Evolutionary conservation across 495 filamentous ascomycete species (phyloP), one percentile per base, ranked within the genome.

Genomic region (Penicillium malachiteum): DNA sequence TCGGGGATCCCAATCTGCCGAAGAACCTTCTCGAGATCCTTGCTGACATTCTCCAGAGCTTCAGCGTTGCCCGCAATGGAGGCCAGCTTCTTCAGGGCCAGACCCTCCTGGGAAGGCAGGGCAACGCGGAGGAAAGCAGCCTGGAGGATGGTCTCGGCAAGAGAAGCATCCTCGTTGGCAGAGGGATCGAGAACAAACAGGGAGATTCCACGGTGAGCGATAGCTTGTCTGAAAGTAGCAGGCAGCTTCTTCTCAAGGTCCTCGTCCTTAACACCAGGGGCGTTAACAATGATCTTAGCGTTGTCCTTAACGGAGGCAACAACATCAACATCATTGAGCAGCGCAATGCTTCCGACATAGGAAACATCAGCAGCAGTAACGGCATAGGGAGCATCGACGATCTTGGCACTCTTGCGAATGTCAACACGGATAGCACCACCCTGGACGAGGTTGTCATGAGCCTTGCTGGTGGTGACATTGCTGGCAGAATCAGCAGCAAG

Each of bases 211-310:
- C 87, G 91, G 55, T 82, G 72, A 34, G 84, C 82, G 46, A 97
- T 71, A 21, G 78, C 79, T 58, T 87, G 87, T 53, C 84, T 83
- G 45, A 91, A 81, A 16, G 69, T 55, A 13, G 78, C 76, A 3
- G 90, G 84, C 32, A 98, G 78, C 64, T 87, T 92, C 80, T 92
- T 96, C 73, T 97, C 95, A 4, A 93, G 67, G 32, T 97, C 93
- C 30, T 93, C 93, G 44, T 89, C 84, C 71, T 92, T 95, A 56
- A 88, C 79, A 49, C 84, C 87, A 10, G 90, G 82, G 14, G 90
- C 79, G 57, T 83, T 90, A 7, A 96, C 56, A 52, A 97, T 79
- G 41, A 98, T 57, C 55, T 84, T 87, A 35, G 86, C 88, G 48
- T 83, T 83, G 26, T 79, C 68, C 75, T 90, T 92, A 44, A 91